Percentiles rank a stretch among this genome's conserved stretches.
These are phyloP conservation scores for Phytophthora kernoviae DNA, from an alignment of 352 stramenopile species.

Conservation along the genomic window DNA sequence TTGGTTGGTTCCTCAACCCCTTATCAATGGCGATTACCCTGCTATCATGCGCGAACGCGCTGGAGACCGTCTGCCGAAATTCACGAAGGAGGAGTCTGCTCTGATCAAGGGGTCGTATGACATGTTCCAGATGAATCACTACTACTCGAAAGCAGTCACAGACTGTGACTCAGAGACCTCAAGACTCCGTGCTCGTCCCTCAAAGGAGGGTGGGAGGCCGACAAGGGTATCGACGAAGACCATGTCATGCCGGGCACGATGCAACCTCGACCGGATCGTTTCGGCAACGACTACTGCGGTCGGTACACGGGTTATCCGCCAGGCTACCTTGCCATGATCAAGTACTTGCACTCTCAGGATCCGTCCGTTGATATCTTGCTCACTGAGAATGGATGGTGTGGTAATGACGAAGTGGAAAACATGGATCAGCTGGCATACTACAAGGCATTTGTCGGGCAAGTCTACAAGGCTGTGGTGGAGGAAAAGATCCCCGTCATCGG, in stretches of 20 bases:
- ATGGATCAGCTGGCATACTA: constrained; percentile 48
- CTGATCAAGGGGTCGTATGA: constrained; percentile 86
- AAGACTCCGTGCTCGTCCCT: constrained; percentile 34
- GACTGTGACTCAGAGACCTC: constrained; percentile 43
- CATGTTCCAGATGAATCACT: constrained; percentile 95
- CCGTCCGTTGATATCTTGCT: constrained; percentile 45
- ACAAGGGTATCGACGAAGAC: constrained; percentile 43
- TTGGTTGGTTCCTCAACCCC: constrained; percentile 89
- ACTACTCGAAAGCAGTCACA: constrained; percentile 55
- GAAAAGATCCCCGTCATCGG: constrained; percentile 29
- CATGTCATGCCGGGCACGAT: constrained; percentile 43
- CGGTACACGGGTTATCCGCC: constrained; percentile 51
- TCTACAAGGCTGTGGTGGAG: constrained; percentile 43
- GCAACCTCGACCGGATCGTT: constrained; percentile 17
- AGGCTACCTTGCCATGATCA: constrained; percentile 54
- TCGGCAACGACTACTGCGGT: constrained; percentile 34
- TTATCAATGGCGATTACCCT: constrained; percentile 92
- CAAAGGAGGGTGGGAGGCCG: constrained; percentile 41
- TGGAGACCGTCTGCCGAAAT: constrained; percentile 80
- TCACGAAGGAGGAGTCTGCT: constrained; percentile 75
- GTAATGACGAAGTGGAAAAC: constrained; percentile 53
- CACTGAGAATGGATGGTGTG: constrained; percentile 66
- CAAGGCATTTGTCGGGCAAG: constrained; percentile 46
- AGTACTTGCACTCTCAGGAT: constrained; percentile 55
- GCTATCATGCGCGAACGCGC: constrained; percentile 85